Evolutionary conservation across 2,329 filamentous ascomycete species (phyloP).

Genomic region (Talaromyces sp.): DNA sequence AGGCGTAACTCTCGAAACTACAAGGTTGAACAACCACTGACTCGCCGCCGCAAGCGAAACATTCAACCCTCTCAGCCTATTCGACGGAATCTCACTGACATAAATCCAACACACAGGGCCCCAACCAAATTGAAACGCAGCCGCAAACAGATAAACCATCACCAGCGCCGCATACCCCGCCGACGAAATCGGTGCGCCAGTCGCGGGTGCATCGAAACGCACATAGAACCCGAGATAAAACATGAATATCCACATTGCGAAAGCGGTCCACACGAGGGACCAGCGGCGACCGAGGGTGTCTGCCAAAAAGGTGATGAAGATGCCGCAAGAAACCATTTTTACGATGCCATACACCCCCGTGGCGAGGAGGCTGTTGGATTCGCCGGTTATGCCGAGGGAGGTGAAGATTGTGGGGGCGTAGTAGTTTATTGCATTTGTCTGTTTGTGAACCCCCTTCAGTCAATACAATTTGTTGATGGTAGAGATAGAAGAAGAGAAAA

Average conservation of each 20-base stretch:
- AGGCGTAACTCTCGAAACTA: slow-evolving; percentile 63
- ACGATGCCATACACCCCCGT: slow-evolving; percentile 58
- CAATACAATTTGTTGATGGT: slow-evolving; percentile 30
- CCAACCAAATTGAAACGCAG: slow-evolving; percentile 48
- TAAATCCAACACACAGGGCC: slow-evolving; percentile 69
- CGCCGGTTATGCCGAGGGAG: slow-evolving; percentile 48
- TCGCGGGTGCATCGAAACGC: slow-evolving; percentile 38
- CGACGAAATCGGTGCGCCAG: slow-evolving; percentile 52
- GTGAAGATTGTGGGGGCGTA: slow-evolving; percentile 61
- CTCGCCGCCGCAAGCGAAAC: slow-evolving; percentile 65
- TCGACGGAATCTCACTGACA: slow-evolving; percentile 65
- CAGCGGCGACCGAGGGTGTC: slow-evolving; percentile 48
- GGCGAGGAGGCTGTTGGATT: slow-evolving; percentile 51
- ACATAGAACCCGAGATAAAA: slow-evolving; percentile 4
- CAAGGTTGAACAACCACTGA: slow-evolving; percentile 71
- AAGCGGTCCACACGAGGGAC: slow-evolving; percentile 45
- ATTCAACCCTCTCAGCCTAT: slow-evolving; percentile 61
- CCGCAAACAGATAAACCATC: slow-evolving; percentile 46
- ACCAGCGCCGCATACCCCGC: slow-evolving; percentile 67
- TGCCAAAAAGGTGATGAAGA: slow-evolving; percentile 53
- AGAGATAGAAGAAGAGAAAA: slow-evolving; percentile 68
- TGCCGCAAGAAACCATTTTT: slow-evolving; percentile 66
- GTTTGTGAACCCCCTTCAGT: slow-evolving; percentile 28
- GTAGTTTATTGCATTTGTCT: slow-evolving; percentile 58
- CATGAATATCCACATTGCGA: slow-evolving; percentile 56